Conservation (phyloP, 2,329 filamentous ascomycete genomes). For the Graphilbum ipis-grandicollis region DNA sequence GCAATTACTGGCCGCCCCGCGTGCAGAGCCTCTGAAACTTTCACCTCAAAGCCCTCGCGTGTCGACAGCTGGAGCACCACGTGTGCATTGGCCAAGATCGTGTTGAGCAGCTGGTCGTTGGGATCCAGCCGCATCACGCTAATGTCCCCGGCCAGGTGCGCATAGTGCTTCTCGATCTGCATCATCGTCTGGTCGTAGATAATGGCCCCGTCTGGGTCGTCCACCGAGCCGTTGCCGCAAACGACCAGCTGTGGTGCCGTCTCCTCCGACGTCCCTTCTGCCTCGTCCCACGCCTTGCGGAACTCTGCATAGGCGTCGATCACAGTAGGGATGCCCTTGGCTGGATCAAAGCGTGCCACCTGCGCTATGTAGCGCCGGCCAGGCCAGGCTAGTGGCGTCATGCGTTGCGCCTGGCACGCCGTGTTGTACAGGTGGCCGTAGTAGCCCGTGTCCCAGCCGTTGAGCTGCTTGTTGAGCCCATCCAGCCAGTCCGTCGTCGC, state of each 20-base stretch:
- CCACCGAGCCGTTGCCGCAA: constrained; percentile 63
- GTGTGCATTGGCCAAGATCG: constrained; percentile 52
- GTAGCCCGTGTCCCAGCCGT: constrained; percentile 52
- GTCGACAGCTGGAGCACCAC: constrained; percentile 66
- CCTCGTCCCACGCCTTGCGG: constrained; percentile 38
- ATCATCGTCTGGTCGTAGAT: constrained; percentile 57
- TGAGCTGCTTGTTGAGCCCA: constrained; percentile 60
- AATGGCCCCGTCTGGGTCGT: constrained; percentile 58
- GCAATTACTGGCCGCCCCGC: constrained; percentile 66
- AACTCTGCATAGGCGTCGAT: constrained; percentile 62
- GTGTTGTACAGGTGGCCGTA: constrained; percentile 59
- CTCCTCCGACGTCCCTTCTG: constrained; percentile 23
- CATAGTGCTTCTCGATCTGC: constrained; percentile 45
- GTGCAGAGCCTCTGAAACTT: constrained; percentile 69
- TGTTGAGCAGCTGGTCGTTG: constrained; percentile 66
- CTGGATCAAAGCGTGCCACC: constrained; percentile 67
- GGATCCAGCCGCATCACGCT: constrained; percentile 62
- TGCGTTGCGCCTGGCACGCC: constrained; percentile 39
- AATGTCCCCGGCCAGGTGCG: constrained; percentile 45
- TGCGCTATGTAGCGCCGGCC: constrained; percentile 59
- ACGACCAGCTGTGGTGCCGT: constrained; percentile 56
- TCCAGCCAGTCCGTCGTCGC: constrained; percentile 76
- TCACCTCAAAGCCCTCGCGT: constrained; percentile 72
- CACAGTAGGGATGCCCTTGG: constrained; percentile 66
- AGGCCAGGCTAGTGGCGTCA: constrained; percentile 41